Percentiles rank a stretch among this genome's conserved stretches.
These are phyloP conservation scores for Prunus persica DNA, from an alignment of 306 rosid genomes.

Conservation along the genomic window DNA sequence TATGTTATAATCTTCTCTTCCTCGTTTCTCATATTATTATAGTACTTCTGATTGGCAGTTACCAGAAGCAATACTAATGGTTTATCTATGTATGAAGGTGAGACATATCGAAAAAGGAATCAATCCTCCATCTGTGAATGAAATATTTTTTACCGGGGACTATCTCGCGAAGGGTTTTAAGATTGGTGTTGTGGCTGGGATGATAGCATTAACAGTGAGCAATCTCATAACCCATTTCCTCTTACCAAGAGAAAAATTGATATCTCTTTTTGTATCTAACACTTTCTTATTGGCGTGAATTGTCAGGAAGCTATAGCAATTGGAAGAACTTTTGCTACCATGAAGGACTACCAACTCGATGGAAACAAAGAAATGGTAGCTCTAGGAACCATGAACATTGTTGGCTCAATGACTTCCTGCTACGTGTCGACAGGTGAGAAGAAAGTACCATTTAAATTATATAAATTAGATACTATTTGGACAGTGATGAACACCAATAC, in stretches of 20 bases:
- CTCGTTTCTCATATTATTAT: background rate
- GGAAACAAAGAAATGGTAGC: slow-evolving; percentile 99
- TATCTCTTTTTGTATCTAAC: slow-evolving; percentile 17
- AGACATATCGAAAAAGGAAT: slow-evolving; percentile 69
- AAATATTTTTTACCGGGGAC: slow-evolving; percentile 67
- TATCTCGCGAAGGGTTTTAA: slow-evolving; percentile 67
- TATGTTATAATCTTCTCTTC: background rate
- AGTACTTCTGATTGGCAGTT: background rate
- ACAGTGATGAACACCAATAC: background rate
- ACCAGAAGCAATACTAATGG: slow-evolving; percentile 6
- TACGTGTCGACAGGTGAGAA: slow-evolving; percentile 94
- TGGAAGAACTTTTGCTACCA: slow-evolving; percentile 95
- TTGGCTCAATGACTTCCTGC: slow-evolving; percentile 95
- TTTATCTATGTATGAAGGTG: slow-evolving; percentile 54
- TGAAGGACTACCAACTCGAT: slow-evolving; percentile 92
- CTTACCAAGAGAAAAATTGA: slow-evolving; percentile 10
- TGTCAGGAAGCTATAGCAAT: slow-evolving; percentile 89
- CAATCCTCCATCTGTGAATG: slow-evolving; percentile 71
- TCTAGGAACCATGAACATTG: slow-evolving; percentile 84
- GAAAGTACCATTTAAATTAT: background rate
- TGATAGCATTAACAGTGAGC: slow-evolving; percentile 88
- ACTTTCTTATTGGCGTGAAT: background rate
- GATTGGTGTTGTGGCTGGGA: slow-evolving; percentile 79
- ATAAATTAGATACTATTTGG: background rate
- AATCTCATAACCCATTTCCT: slow-evolving; percentile 21